phyloP scores from a whole-genome alignment of 768 basidiomycete species.

The Filobasidium wieringae region DNA sequence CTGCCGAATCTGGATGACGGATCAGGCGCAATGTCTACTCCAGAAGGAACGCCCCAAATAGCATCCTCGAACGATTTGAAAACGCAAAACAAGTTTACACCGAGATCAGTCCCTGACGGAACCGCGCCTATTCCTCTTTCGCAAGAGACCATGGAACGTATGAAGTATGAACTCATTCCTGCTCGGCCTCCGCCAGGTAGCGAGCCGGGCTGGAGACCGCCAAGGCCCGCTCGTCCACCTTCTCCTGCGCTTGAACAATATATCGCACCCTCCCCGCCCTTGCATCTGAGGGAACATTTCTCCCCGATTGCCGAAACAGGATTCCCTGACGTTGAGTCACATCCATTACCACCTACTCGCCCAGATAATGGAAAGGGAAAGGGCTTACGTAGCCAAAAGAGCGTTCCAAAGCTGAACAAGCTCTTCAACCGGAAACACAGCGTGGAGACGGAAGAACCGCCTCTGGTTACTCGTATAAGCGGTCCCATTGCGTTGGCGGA shows the following conservation, averaged over 20 bases:
- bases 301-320: background rate
- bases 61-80: constrained; percentile 21
- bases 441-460: background rate
- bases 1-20: no score
- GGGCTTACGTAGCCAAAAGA: background rate
- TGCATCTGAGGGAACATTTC: background rate
- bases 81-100: background rate
- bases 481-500: background rate
- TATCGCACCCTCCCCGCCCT: constrained; percentile 6
- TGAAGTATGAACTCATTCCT: constrained; percentile 17
- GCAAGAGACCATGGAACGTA: constrained; percentile 27
- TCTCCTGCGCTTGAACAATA: constrained; percentile 21
- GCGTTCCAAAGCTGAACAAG: constrained; percentile 8
- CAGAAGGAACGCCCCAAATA: no score
- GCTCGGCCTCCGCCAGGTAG: background rate
- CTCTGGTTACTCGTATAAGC: background rate
- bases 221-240: constrained; percentile 28
- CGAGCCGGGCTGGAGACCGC: constrained; percentile 24
- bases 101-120: constrained; percentile 3
- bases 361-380: background rate
- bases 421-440: constrained; percentile 8
- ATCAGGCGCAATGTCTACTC: no score
- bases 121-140: constrained; percentile 18
- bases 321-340: background rate
- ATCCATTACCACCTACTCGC: background rate